These are phyloP conservation scores for Piloderma croceum DNA, from an alignment of 768 basidiomycete species.

Conservation along the genomic window DNA sequence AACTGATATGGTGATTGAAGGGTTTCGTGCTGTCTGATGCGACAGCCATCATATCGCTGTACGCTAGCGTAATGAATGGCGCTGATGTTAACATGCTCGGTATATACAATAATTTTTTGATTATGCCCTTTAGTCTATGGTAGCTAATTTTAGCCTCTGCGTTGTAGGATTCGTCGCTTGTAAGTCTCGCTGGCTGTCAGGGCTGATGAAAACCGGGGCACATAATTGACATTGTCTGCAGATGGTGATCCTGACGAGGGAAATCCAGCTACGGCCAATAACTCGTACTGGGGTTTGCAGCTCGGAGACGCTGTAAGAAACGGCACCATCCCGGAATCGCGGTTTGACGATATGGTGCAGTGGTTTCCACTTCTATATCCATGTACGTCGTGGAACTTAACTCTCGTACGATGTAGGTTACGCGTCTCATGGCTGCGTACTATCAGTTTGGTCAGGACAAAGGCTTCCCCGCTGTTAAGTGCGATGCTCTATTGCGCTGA, in stretches of 20 bases:
- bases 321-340: constrained; percentile 38
- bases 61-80: constrained; percentile 15
- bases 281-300: constrained; percentile 19
- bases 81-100: constrained; percentile 13
- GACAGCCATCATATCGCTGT: constrained; percentile 31
- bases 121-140: background rate
- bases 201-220: background rate
- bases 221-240: background rate
- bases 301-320: constrained; percentile 38
- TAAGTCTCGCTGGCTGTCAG: background rate
- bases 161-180: background rate
- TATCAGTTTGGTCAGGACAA: constrained; percentile 20
- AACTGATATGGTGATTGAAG: no score
- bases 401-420: constrained; percentile 16
- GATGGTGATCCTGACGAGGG: background rate
- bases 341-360: constrained; percentile 53
- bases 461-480: background rate
- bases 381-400: background rate
- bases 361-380: background rate
- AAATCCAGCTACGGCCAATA: constrained; percentile 10
- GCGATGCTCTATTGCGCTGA: no score
- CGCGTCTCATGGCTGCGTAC: constrained; percentile 49
- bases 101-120: background rate
- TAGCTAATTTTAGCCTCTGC: background rate
- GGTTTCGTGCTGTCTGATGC: constrained; percentile 35